Base-by-base conservation (phyloP, 495 filamentous ascomycete genomes). In the Aspergillus campestris region DNA sequence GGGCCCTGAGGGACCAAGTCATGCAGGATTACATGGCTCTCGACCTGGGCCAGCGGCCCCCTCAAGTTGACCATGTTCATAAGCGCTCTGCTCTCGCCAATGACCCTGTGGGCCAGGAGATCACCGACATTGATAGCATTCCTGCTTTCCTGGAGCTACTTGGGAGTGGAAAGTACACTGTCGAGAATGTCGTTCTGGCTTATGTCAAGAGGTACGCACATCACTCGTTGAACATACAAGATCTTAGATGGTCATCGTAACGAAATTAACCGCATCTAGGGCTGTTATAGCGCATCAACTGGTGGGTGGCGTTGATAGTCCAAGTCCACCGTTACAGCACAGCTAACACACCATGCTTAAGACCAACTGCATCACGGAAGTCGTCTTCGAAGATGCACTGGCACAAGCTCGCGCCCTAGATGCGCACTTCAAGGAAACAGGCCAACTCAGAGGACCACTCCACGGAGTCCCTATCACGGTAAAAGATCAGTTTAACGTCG, bases 401-500 rank as follows among this genome's bases (percentile, higher is more conserved):
- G 55, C 58, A 10, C 70, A 79, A 14, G 83, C 82, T 6, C 64
- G 56, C 13, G 52, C 64, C 6, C 70, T 85, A 13, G 84, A 87
- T 55, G 52, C 46, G 14, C 66, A 70, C 31, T 69, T 77, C 31
- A 44, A 58, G 7, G 47, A 57, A 30, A 73, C 72, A 0, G 67
- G 70, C 0, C 61, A 69, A 36, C 54, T 71, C 0, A 58, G 74
- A 36, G 83, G 83, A 0, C 77, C 79, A 1, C 64, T 88, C 3
- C 82, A 86, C 52, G 82, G 83, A 3, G 64, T 87, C 7, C 82
- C 81, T 1, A 64, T 87, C 33, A 73, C 68, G 1, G 42, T 84
- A 6, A 84, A 88, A 54, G 83, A 87, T 48, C 73, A 78, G 24
- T 86, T 86, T 59, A 73, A 82, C 35, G 60, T 87, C 42, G 71